These are phyloP conservation scores for Trypanosoma theileri DNA, from an alignment of 208 protist species.

Conservation along the genomic window DNA sequence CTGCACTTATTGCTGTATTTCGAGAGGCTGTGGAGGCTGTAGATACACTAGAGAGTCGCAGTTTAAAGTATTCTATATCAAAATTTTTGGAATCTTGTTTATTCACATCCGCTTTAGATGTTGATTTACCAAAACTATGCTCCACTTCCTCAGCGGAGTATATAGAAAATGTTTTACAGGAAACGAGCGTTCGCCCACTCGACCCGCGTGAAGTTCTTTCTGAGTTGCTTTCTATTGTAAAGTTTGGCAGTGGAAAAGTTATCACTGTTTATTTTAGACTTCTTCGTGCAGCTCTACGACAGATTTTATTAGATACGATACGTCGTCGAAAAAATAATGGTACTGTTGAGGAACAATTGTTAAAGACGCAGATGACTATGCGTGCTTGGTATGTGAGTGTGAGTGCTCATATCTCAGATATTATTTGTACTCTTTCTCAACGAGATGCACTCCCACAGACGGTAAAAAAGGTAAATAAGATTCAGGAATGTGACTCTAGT, in stretches of 20 bases:
- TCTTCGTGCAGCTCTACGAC: slow-evolving; percentile 26
- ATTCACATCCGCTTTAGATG: slow-evolving; percentile 8
- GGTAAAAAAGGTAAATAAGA: slow-evolving; percentile 15
- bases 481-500: slow-evolving; percentile 6
- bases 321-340: slow-evolving; percentile 16
- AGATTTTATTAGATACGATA: slow-evolving; percentile 37
- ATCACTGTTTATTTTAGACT: slow-evolving; percentile 25
- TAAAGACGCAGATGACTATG: slow-evolving; percentile 27
- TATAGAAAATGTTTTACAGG: background rate
- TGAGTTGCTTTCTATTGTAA: slow-evolving; percentile 19
- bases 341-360: slow-evolving; percentile 8
- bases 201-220: slow-evolving; percentile 35
- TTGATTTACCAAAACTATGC: slow-evolving; percentile 16
- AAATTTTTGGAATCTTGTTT: slow-evolving; percentile 23
- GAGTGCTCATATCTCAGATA: slow-evolving; percentile 8
- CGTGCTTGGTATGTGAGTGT: slow-evolving; percentile 49
- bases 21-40: slow-evolving; percentile 6
- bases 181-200: background rate
- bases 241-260: slow-evolving; percentile 9
- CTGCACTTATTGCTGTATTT: slow-evolving; percentile 22
- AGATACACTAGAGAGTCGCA: background rate
- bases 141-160: background rate
- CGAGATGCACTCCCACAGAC: slow-evolving; percentile 24
- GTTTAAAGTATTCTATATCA: background rate
- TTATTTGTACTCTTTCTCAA: slow-evolving; percentile 4